Evolutionary conservation across 176 grass and related monocot species (phyloP), one percentile per base, ranked within the genome.

Genomic region (Eremochloa ophiuroides): DNA sequence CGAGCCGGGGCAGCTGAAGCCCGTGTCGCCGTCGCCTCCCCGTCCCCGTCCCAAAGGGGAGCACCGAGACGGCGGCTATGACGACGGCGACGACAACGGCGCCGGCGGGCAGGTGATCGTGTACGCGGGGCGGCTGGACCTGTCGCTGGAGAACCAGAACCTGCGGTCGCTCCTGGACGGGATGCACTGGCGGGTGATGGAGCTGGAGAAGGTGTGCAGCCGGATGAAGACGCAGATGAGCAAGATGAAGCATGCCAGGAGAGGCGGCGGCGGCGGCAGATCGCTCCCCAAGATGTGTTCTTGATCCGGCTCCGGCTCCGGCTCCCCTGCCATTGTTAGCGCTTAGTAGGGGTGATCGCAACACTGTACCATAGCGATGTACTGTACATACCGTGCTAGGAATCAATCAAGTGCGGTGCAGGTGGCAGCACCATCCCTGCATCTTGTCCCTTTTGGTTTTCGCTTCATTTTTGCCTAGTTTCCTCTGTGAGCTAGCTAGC

Each of bases 251-350:
- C 22, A 58, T 61, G 44, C 62, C 10, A 86, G 58, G 81, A 78
- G 69, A 55, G 22, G 46, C n/a, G 62, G 30, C 75, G 73, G 23
- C 35, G 56, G 25, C 74, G 71, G 91, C 1, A 93, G 87, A 65
- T 92, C 97, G 69, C 91, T 99, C 2, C 97, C 97, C 69, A 95
- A 77, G 76, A 94, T 99, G 81, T 99, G 97, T 90, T 99, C 93
- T 62, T 99, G 93, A 99, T 79, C 53, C 51, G 55, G 13, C 71
- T 26, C 7, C 11, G n/a, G n/a, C n/a, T n/a, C 6, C 75, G 0
- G 14, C 26, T 44, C 25, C 58, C 12, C 23, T 42, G 13, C 23
- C 23, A 28, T 46, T 20, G 16, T 16, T 13, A 26, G 55, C 10
- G 55, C 3, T 55, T 55, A n/a, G n/a, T 35, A 15, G 67, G 15